Base-by-base conservation (phyloP, 169 alveolate species). In the Plasmodium cynomolgi region DNA sequence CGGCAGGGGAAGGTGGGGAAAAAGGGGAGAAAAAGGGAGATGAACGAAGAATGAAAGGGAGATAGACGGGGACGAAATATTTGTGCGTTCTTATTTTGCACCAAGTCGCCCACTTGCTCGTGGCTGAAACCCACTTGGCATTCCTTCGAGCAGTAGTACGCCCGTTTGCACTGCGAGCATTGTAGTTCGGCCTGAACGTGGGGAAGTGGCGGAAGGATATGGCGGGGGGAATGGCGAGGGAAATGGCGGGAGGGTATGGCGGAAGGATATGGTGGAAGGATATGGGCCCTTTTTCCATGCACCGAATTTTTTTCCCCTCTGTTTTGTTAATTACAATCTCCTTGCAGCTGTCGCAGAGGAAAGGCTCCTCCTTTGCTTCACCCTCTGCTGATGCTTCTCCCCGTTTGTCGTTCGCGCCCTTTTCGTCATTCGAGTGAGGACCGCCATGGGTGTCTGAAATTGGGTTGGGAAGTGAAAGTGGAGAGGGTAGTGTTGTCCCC, bases 121-220 rank as follows among this genome's bases (percentile, higher is more conserved):
- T 13, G 7, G 26, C 0, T 0, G 17, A 68, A 68, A 44, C 50
- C n/a, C 82, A 86, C 93, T 26, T 86, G 93, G 17, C 93, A 86
- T 17, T 86, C 93, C 54, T 86, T 86, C 33, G 93, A 86, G 74
- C 93, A 86, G 44, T 86, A 86, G 73, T 86, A 86, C 39, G 72
- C 34, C 82, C 54, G 83, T 77, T 86, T 86, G 81, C 93, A 86
- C 29, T 86, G 93, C 23, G 93, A 86, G 29, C 93, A 86, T 58
- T 86, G 93, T 37, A 86, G 20, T 86, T 86, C 93, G 47, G 93
- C 93, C 93, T 86, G 54, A 37, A 54, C 17, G 74, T 7, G 82
- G 47, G 74, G 62, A 77, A 2, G 20, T 29, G 47, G 13, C 17
- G 11, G 1, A 13, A 80, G 31, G n/a, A 33, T 23, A 0, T n/a